phyloP scores from a whole-genome alignment of 805 yeast genomes.

The Spathaspora passalidarum region DNA sequence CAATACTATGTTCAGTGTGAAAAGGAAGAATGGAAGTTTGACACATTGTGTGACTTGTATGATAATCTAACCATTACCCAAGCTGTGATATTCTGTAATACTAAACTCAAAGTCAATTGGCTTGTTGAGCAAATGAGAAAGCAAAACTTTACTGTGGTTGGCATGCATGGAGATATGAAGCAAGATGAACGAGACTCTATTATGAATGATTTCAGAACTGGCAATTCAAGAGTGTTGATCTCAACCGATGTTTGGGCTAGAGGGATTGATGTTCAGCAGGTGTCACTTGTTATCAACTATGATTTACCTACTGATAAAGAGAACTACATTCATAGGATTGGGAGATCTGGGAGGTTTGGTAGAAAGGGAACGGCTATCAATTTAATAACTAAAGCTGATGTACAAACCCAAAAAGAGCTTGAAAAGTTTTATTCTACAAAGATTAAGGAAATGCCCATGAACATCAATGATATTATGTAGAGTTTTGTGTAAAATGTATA shows the following conservation, averaged over 20 bases:
- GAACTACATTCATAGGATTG: constrained; percentile 95
- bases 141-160: constrained; percentile 84
- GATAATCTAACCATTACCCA: constrained; percentile 95
- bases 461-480: constrained; percentile 46
- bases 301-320: constrained; percentile 92
- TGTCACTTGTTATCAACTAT: constrained; percentile 90
- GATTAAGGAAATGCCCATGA: constrained; percentile 76
- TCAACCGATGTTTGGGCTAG: constrained; percentile 98
- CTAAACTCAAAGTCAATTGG: constrained; percentile 92
- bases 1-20: constrained; percentile 91
- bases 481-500: not conserved
- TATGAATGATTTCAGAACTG: constrained; percentile 94
- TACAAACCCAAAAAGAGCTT: constrained; percentile 66
- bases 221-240: constrained; percentile 88
- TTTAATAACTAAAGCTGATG: constrained; percentile 81
- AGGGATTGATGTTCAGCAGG: constrained; percentile 98
- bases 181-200: constrained; percentile 92
- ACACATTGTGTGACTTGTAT: constrained; percentile 89
- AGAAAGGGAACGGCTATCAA: constrained; percentile 98
- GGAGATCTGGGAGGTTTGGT: constrained; percentile 98
- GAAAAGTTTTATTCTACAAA: constrained; percentile 72
- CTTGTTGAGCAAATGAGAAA: constrained; percentile 74
- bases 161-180: constrained; percentile 97
- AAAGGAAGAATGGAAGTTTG: constrained; percentile 91
- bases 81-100: constrained; percentile 97